Base-by-base conservation (phyloP, 495 filamentous ascomycete genomes). In the Lasiosphaeriaceae sp. region DNA sequence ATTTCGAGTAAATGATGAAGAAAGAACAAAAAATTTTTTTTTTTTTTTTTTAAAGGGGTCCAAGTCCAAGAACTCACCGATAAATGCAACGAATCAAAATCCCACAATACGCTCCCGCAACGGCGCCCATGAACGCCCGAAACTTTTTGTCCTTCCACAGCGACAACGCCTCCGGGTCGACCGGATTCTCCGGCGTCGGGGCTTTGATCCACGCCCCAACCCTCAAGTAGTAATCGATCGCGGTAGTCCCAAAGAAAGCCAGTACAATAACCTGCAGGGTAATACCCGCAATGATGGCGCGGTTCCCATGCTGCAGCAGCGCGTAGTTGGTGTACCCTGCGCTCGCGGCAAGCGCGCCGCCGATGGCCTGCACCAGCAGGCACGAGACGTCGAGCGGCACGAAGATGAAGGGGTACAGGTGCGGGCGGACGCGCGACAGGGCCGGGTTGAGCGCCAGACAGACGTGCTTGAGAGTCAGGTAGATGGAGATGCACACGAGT, bases 231-330 rank as follows among this genome's bases (percentile, higher is more conserved):
- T 83, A 87, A 24, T 83, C 74, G 26, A 68, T 49, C n/a, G 64
- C 77, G 9, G 82, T 53, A 8, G 69, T 6, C 11, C 80, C 83
- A 65, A 87, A 90, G 23, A 79, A 70, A 31, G 72, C 59, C 69
- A 90, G 74, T 2, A 86, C 87, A 6, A 73, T 75, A 31, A 86
- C 86, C 76, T 91, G 88, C 68, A 85, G 81, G 7, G 81, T 75
- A 58, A 91, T 87, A 64, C 88, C 87, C 11, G 85, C 79, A 48
- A 91, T 84, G 63, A 88, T 89, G 53, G 86, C 80, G 60, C 86
- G 66, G 68, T 89, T 85, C 17, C 84, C 84, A 26, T 61, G 58
- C 26, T 68, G 54, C 19, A 74, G 64, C 56, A 77, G 56, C 19
- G 65, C 56, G 11, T 61, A 49, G 58, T 75, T 56, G 47, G 74